A percentile compares a stretch with the other conserved stretches of the same genome.
phyloP scores from a whole-genome alignment of 192 early-diverging fungal species.

The Umbelopsis isabellina region DNA sequence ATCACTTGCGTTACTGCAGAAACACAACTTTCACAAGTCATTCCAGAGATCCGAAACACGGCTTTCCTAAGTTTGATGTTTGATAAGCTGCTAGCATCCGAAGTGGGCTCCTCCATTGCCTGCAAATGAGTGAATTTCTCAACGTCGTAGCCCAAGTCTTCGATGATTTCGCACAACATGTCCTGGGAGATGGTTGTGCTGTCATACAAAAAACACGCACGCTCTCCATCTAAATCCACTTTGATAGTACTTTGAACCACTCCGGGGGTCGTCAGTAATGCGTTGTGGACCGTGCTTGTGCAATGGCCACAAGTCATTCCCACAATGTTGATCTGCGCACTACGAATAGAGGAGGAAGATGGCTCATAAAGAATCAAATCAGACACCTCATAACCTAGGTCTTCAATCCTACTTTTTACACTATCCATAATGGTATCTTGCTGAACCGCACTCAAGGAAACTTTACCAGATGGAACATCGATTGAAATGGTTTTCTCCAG shows the following conservation, averaged over 20 bases:
- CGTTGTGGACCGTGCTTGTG: conserved; percentile 21
- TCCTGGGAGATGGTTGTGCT: conserved; percentile 23
- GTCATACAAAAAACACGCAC: conserved; percentile 4
- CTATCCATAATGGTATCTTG: not conserved
- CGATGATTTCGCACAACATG: conserved; percentile 56
- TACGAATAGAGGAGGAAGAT: not conserved
- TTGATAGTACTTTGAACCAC: conserved; percentile 8
- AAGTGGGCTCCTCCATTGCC: conserved; percentile 30
- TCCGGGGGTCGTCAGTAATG: not conserved
- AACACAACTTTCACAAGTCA: conserved; percentile 90
- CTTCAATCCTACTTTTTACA: conserved; percentile 8
- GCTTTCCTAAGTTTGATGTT: conserved; percentile 23
- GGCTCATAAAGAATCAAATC: not conserved
- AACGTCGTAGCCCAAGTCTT: conserved; percentile 75
- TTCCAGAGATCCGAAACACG: conserved; percentile 59
- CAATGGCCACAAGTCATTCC: conserved; percentile 43
- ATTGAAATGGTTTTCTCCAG: not conserved
- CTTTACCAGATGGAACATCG: not conserved
- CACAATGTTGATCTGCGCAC: not conserved
- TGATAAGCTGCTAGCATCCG: conserved; percentile 15
- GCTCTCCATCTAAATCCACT: conserved; percentile 19
- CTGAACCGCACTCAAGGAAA: not conserved
- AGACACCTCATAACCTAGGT: conserved; percentile 30
- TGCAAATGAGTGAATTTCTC: not conserved
- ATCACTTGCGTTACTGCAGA: conserved; percentile 63